Evolutionary conservation across 2,329 filamentous ascomycete species (phyloP).

Genomic region (Amesomyces nigricolor): DNA sequence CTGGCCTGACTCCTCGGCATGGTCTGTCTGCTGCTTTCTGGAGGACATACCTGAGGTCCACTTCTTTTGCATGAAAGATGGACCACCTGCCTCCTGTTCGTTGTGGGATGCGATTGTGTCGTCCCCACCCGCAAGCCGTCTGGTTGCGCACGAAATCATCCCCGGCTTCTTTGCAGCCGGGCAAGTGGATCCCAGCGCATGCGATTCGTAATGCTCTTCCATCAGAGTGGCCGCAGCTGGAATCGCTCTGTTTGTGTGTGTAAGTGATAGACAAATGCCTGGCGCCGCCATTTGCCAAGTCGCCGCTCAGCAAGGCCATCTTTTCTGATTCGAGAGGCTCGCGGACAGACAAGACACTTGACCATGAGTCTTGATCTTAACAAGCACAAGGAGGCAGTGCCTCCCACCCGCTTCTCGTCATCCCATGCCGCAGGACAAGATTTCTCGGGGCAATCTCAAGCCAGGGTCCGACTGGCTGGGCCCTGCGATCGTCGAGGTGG

Average conservation of each 20-base stretch:
- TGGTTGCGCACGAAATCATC: background rate
- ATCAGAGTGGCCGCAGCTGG: background rate
- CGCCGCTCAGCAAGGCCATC: background rate
- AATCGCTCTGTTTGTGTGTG: background rate
- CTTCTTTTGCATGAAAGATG: background rate
- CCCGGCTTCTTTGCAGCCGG: background rate
- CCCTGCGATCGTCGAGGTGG: slow-evolving; percentile 12
- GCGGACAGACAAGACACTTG: background rate
- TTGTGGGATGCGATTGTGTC: background rate
- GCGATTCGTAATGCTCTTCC: slow-evolving; percentile 4
- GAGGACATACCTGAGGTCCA: background rate
- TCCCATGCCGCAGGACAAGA: slow-evolving; percentile 9
- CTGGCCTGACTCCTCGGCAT: too few species aligned
- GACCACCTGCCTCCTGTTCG: too few species aligned
- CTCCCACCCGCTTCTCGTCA: background rate
- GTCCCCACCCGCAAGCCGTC: background rate
- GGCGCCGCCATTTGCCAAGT: background rate
- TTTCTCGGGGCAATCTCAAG: slow-evolving; percentile 6
- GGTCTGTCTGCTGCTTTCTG: background rate
- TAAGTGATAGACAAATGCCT: background rate
- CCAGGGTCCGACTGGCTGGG: slow-evolving; percentile 14
- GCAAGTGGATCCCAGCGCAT: slow-evolving; percentile 5
- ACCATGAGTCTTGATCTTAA: background rate
- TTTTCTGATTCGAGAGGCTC: background rate
- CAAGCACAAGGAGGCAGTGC: background rate